Conservation (phyloP, 352 stramenopile genomes). For the Globisporangium solare region DNA sequence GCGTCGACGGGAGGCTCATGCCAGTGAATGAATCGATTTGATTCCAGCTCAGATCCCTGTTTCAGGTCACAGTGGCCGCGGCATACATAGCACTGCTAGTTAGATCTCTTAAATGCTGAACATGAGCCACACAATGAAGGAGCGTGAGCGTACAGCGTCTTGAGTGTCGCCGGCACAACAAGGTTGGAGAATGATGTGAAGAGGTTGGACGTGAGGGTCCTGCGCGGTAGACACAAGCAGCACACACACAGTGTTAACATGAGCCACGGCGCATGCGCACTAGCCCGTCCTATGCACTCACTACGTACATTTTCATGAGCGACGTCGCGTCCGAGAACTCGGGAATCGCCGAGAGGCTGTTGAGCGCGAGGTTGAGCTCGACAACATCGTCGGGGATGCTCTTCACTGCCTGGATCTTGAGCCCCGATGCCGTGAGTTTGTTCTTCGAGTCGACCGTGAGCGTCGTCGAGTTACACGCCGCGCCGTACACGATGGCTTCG, state of each 20-base stretch:
- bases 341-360: slow-evolving; percentile 39
- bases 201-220: slow-evolving; percentile 44
- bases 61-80: background rate
- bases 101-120: background rate
- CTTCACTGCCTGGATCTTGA: slow-evolving; percentile 44
- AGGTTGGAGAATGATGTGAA: slow-evolving; percentile 42
- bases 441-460: slow-evolving; percentile 28
- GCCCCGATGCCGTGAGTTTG: slow-evolving; percentile 30
- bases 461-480: slow-evolving; percentile 25
- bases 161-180: slow-evolving; percentile 31
- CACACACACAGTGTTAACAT: background rate
- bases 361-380: slow-evolving; percentile 49
- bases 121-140: background rate
- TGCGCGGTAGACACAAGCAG: slow-evolving; percentile 9
- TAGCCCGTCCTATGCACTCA: too few relatives aligned
- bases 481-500: slow-evolving; percentile 31
- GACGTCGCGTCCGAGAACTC: slow-evolving; percentile 20
- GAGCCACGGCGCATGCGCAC: too few relatives aligned
- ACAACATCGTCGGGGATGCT: slow-evolving; percentile 37
- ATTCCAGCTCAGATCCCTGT: slow-evolving; percentile 65
- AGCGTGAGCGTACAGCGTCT: slow-evolving; percentile 27
- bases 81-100: background rate
- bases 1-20: slow-evolving; percentile 41
- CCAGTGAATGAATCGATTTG: slow-evolving; percentile 48
- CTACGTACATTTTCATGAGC: slow-evolving; percentile 39